Conservation (phyloP, 371 early-diverging fungal genomes). For the Chytridium lagenaria region DNA sequence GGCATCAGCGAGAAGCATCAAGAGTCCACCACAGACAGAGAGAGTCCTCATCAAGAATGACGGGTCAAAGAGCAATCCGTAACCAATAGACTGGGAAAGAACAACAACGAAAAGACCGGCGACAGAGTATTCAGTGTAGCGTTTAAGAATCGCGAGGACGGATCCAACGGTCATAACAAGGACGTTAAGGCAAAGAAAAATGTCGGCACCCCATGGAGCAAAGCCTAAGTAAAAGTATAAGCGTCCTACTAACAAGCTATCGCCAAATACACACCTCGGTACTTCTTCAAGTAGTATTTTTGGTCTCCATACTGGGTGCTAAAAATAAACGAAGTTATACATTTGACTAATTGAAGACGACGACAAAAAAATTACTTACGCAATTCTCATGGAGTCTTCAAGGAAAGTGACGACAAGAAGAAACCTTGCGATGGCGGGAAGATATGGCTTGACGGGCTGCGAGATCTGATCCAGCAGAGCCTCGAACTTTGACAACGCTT, state of each 20-base stretch:
- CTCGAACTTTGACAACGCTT: slow-evolving; percentile 64
- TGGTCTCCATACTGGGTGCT: slow-evolving; percentile 89
- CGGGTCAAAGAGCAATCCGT: slow-evolving; percentile 89
- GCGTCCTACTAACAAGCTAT: background rate
- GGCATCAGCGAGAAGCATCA: slow-evolving; percentile 88
- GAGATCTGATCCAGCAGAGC: slow-evolving; percentile 74
- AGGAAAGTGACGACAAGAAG: slow-evolving; percentile 94
- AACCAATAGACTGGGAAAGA: slow-evolving; percentile 87
- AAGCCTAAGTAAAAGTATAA: slow-evolving; percentile 55
- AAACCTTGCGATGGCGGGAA: slow-evolving; percentile 88
- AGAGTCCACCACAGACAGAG: slow-evolving; percentile 91
- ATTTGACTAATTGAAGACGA: background rate
- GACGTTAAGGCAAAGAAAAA: slow-evolving; percentile 86
- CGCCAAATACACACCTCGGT: slow-evolving; percentile 59
- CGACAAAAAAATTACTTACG: slow-evolving; percentile 29
- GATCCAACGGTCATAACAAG: slow-evolving; percentile 81
- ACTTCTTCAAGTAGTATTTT: slow-evolving; percentile 75
- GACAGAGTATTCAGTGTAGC: slow-evolving; percentile 81
- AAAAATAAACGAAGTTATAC: background rate
- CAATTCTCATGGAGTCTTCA: slow-evolving; percentile 90
- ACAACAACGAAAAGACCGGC: slow-evolving; percentile 81
- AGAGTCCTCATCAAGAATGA: slow-evolving; percentile 90
- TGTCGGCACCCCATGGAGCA: slow-evolving; percentile 74
- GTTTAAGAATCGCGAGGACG: slow-evolving; percentile 74
- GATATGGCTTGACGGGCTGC: slow-evolving; percentile 87